phyloP scores from a whole-genome alignment of 2,329 filamentous ascomycete genomes.

The Aspergillus felis region DNA sequence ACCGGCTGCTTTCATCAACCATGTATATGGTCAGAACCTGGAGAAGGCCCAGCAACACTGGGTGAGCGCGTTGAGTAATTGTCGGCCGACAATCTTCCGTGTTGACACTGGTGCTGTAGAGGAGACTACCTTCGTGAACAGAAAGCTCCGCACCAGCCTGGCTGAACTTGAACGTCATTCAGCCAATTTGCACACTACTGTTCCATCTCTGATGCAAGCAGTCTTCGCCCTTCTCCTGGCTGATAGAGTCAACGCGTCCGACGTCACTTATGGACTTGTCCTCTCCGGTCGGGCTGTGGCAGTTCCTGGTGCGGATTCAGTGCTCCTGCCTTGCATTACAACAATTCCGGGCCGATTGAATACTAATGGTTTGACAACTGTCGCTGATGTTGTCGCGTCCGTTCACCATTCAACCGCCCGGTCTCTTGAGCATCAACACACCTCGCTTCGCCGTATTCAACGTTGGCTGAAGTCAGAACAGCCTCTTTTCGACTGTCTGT shows the following conservation, averaged over 20 bases:
- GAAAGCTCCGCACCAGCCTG: conserved; percentile 16
- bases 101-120: conserved; percentile 6
- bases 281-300: conserved; percentile 32
- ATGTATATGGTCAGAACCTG: conserved; percentile 22
- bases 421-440: conserved; percentile 35
- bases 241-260: conserved; percentile 21
- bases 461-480: conserved; percentile 30
- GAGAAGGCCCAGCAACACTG: conserved; percentile 26
- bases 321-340: conserved; percentile 35
- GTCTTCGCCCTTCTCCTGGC: conserved; percentile 33
- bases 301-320: conserved; percentile 26
- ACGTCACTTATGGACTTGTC: conserved; percentile 32
- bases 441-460: conserved; percentile 33
- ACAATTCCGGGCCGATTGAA: conserved; percentile 35
- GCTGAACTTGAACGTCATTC: conserved; percentile 24
- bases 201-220: conserved; percentile 30
- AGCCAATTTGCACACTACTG: conserved; percentile 25
- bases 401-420: conserved; percentile 22
- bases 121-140: conserved; percentile 6
- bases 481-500: conserved; percentile 33
- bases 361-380: conserved; percentile 14
- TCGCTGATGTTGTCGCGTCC: conserved; percentile 19
- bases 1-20: conserved; percentile 22
- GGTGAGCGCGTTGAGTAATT: conserved; percentile 20
- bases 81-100: conserved; percentile 18